A percentile compares a stretch with the other conserved stretches of the same genome.
phyloP scores from a whole-genome alignment of 495 filamentous ascomycete species.

The Penicillium salamii region DNA sequence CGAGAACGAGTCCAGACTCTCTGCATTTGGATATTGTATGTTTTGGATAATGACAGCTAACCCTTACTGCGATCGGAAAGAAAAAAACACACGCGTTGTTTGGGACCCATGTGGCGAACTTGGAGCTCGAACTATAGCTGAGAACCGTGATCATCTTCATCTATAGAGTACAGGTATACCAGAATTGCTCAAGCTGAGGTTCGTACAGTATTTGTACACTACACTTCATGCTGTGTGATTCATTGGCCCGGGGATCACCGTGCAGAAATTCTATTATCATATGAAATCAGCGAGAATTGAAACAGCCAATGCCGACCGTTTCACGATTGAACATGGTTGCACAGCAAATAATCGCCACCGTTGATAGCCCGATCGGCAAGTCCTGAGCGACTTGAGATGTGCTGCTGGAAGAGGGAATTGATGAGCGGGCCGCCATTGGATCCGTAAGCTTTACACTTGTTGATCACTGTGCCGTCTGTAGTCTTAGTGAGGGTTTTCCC shows the following conservation, averaged over 20 bases:
- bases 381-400: constrained; percentile 15
- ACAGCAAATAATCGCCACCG: constrained; percentile 25
- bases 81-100: constrained; percentile 4
- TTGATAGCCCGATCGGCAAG: constrained; percentile 24
- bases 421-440: constrained; percentile 8
- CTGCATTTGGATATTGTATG: not conserved
- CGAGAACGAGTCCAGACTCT: too few species aligned
- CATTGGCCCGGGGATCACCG: constrained; percentile 1
- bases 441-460: constrained; percentile 15
- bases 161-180: too few species aligned
- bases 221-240: not conserved
- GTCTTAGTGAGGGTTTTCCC: not conserved
- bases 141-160: not conserved
- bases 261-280: constrained; percentile 16
- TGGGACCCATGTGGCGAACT: constrained; percentile 15
- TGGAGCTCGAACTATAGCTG: not conserved
- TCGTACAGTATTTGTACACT: too few species aligned
- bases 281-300: constrained; percentile 19
- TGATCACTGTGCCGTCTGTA: constrained; percentile 11
- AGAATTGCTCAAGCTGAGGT: not conserved
- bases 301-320: constrained; percentile 26
- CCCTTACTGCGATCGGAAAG: constrained; percentile 8
- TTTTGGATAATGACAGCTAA: not conserved
- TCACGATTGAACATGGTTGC: constrained; percentile 20
- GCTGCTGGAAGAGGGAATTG: constrained; percentile 14